phyloP scores from a whole-genome alignment of 192 early-diverging fungal species.

The Entophlyctis luteolus region DNA sequence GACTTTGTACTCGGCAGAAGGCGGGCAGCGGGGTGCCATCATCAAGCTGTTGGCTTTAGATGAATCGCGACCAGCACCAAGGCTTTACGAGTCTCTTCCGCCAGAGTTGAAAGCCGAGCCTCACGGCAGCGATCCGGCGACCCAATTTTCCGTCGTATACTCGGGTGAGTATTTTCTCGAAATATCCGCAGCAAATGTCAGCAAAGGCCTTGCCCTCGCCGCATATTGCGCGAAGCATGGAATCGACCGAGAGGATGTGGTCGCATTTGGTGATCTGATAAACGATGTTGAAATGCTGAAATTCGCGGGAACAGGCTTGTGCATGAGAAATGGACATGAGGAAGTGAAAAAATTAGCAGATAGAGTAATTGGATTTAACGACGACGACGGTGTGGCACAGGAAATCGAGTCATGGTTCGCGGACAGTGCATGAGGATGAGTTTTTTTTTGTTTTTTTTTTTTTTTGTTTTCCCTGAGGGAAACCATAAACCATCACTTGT shows the following conservation, averaged over 20 bases:
- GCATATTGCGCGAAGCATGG: background rate
- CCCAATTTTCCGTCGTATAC: background rate
- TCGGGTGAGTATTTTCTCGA: slow-evolving; percentile 1
- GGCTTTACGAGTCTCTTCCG: slow-evolving; percentile 8
- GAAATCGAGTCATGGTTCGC: slow-evolving; percentile 21
- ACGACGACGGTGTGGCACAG: slow-evolving; percentile 15
- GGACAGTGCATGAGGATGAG: no score
- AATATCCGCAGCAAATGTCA: background rate
- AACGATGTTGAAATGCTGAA: slow-evolving; percentile 19
- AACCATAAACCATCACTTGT: no score
- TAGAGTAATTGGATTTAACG: slow-evolving; percentile 14
- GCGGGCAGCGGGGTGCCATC: background rate
- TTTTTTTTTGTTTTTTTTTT: no score
- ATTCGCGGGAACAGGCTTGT: slow-evolving; percentile 13
- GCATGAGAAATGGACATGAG: slow-evolving; percentile 18
- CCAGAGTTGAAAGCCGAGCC: background rate
- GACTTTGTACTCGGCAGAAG: background rate
- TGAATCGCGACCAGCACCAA: background rate
- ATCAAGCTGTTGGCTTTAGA: slow-evolving; percentile 14
- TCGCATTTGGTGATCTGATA: slow-evolving; percentile 21
- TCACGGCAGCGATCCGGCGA: background rate
- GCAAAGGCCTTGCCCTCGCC: slow-evolving; percentile 9
- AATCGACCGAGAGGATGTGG: background rate
- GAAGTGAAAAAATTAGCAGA: slow-evolving; percentile 14
- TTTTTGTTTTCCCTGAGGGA: no score